Conservation (phyloP, 257 asterid species). For the Anisodus tanguticus region DNA sequence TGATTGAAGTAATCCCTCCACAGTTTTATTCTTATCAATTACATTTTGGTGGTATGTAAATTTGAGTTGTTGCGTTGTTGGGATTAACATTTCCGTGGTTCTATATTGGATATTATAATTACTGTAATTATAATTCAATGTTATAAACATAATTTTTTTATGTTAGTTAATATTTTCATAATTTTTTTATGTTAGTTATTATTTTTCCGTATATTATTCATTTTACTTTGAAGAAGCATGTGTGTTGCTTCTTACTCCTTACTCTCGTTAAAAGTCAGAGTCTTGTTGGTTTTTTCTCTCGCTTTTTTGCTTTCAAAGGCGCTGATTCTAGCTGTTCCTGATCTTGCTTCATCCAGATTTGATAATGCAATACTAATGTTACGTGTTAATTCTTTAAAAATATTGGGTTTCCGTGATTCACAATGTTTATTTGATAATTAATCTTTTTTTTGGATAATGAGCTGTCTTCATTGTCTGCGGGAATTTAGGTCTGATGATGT, state of each 20-base stretch:
- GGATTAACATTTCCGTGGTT: neutral
- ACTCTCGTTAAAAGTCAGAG: neutral
- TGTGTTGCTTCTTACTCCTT: neutral
- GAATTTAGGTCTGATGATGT: neutral
- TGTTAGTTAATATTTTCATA: neutral
- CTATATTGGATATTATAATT: neutral
- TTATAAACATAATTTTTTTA: neutral
- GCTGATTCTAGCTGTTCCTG: neutral
- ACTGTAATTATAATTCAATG: neutral
- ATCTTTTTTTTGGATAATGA: neutral
- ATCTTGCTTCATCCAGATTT: conserved; percentile 6
- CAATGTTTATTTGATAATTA: neutral
- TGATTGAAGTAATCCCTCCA: neutral
- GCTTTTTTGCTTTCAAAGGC: neutral
- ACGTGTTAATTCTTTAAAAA: neutral
- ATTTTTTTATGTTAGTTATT: neutral
- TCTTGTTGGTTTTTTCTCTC: neutral
- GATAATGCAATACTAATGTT: neutral
- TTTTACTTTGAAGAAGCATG: neutral
- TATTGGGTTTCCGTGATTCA: neutral
- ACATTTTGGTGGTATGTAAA: neutral
- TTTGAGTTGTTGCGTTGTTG: neutral
- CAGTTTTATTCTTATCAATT: neutral
- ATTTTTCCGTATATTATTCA: neutral
- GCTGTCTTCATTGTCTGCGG: neutral